Conservation (phyloP, 1,139 yeast species). For the Diutina pseudorugosa region DNA sequence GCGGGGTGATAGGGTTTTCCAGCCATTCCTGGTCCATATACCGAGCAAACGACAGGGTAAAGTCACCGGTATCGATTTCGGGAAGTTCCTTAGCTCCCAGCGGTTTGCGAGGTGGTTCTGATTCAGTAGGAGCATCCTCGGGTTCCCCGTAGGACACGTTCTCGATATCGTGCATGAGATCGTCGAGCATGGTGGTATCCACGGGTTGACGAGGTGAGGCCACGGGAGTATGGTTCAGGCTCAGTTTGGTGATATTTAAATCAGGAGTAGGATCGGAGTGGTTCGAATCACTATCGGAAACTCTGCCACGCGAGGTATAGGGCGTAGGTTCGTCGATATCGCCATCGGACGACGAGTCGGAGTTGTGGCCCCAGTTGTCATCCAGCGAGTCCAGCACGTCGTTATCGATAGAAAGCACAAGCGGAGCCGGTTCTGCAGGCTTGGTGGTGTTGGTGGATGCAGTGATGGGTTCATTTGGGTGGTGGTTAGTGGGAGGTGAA, state of each 20-base stretch:
- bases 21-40: background rate
- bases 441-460: too few relatives aligned
- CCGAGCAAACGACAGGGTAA: background rate
- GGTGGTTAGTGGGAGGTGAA: background rate
- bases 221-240: background rate
- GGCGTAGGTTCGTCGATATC: background rate
- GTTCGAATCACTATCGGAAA: background rate
- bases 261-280: background rate
- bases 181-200: slow-evolving; percentile 1
- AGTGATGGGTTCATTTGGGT: background rate
- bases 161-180: slow-evolving; percentile 2
- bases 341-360: background rate
- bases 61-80: background rate
- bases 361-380: slow-evolving; percentile 1
- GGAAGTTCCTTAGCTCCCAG: background rate
- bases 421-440: background rate
- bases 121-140: background rate
- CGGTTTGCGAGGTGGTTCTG: background rate
- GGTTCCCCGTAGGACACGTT: slow-evolving; percentile 3
- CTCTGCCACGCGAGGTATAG: background rate
- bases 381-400: slow-evolving; percentile 1
- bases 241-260: background rate
- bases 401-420: background rate
- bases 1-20: slow-evolving; percentile 1
- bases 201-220: background rate